Evolutionary conservation across 495 filamentous ascomycete species (phyloP).

Genomic region (Penicillium coffeae): DNA sequence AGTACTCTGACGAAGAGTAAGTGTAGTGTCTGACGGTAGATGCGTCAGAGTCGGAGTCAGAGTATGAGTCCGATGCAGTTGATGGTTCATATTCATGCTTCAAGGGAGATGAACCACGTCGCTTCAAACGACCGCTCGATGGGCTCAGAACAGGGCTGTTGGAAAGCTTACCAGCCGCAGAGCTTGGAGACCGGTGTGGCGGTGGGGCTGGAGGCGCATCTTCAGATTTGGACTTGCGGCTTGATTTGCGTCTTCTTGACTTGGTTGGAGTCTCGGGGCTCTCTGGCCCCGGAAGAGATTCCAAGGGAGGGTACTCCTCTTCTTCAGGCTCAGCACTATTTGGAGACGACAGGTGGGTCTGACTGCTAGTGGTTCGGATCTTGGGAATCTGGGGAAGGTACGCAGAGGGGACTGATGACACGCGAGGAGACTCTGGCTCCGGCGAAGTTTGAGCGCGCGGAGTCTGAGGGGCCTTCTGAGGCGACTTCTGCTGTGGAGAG

Average conservation of each 20-base stretch:
- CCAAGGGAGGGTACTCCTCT: conserved; percentile 33
- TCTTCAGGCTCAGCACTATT: conserved; percentile 17
- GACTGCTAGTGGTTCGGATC: conserved; percentile 41
- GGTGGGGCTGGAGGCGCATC: conserved; percentile 48
- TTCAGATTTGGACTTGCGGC: conserved; percentile 31
- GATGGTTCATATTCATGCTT: conserved; percentile 98
- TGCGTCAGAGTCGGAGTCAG: conserved; percentile 45
- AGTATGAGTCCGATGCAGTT: conserved; percentile 58
- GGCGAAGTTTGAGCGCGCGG: conserved; percentile 19
- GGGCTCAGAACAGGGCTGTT: conserved; percentile 49
- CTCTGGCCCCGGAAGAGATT: conserved; percentile 20
- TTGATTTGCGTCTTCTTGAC: conserved; percentile 27
- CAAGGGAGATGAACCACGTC: conserved; percentile 85
- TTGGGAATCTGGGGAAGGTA: conserved; percentile 57
- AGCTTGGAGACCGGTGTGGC: conserved; percentile 47
- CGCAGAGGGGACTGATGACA: conserved; percentile 56
- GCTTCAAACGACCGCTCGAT: conserved; percentile 43
- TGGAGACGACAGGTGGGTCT: conserved; percentile 30
- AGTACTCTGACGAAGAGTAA: conserved; percentile 45
- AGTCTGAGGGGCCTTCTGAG: conserved; percentile 20
- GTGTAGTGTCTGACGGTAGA: conserved; percentile 49
- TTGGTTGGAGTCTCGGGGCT: conserved; percentile 34
- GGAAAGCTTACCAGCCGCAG: conserved; percentile 45
- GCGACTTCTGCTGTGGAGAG: conserved; percentile 13
- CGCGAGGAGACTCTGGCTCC: conserved; percentile 35